phyloP scores from a whole-genome alignment of 768 basidiomycete species.

The Udeniomyces megalosporus region DNA sequence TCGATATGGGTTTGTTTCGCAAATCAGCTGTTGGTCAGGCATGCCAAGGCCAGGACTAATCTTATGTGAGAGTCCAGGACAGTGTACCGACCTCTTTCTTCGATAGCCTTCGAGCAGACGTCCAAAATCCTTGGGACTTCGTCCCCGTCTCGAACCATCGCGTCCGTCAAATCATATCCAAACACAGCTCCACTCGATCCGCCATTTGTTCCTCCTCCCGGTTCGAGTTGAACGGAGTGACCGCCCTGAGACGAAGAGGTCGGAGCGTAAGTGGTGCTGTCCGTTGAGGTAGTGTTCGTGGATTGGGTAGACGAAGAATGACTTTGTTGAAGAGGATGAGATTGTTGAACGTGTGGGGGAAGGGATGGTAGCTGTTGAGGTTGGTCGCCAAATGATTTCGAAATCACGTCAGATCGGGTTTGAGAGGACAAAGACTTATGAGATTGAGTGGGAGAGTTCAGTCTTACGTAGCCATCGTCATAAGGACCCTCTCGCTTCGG shows the following conservation, averaged over 20 bases:
- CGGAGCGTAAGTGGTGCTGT: too few relatives aligned
- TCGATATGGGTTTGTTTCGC: too few relatives aligned
- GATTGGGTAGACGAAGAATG: not conserved
- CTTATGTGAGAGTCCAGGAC: not conserved
- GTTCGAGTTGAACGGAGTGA: not conserved
- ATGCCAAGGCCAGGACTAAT: too few relatives aligned
- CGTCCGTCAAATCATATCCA: conserved; percentile 78
- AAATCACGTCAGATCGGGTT: not conserved
- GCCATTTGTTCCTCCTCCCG: conserved; percentile 2
- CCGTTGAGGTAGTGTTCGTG: too few relatives aligned
- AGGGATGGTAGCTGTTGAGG: conserved; percentile 37
- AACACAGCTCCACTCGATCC: conserved; percentile 47
- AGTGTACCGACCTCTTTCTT: conserved; percentile 50
- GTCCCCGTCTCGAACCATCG: conserved; percentile 76
- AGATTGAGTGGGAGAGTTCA: not conserved
- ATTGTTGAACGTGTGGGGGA: conserved; percentile 25
- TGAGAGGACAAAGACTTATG: not conserved
- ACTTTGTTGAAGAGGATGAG: conserved; percentile 7
- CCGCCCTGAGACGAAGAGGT: too few relatives aligned
- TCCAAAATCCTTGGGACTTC: conserved; percentile 76
- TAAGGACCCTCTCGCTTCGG: conserved; percentile 73
- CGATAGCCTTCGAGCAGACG: conserved; percentile 82
- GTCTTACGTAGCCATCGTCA: conserved; percentile 80
- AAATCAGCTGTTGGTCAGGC: too few relatives aligned
- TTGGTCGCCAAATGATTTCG: too few relatives aligned